Evolutionary conservation across 306 rosid genomes (phyloP).

Genomic region (Styphnolobium japonicum): DNA sequence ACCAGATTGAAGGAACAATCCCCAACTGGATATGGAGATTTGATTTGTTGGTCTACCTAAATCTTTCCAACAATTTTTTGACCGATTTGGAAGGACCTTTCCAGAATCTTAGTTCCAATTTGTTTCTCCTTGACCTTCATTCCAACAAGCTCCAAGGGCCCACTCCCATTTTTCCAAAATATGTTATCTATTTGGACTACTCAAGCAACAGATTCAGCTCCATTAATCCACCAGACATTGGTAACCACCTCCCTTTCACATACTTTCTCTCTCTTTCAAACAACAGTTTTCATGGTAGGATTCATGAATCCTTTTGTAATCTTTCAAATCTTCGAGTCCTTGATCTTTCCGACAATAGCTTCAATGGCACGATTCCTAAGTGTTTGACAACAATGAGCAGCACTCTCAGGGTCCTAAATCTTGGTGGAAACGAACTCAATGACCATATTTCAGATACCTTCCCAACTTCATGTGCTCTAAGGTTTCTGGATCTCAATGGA

Average conservation of each 20-base stretch:
- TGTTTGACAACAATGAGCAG: not conserved
- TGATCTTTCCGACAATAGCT: conserved; percentile 27
- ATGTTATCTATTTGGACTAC: not conserved
- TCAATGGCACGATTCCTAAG: conserved; percentile 8
- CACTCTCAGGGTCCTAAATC: not conserved
- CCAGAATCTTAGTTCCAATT: not conserved
- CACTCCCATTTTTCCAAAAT: not conserved
- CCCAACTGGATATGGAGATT: not conserved
- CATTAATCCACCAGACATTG: not conserved
- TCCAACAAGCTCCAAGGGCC: conserved; percentile 25
- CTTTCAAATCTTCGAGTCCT: conserved; percentile 8
- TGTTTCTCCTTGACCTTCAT: conserved; percentile 17
- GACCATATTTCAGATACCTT: not conserved
- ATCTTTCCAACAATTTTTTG: not conserved
- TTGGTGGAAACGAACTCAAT: not conserved
- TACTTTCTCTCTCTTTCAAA: not conserved
- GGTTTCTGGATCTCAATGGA: conserved; percentile 23
- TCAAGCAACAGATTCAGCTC: conserved; percentile 33
- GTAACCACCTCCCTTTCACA: not conserved
- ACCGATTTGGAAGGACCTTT: not conserved
- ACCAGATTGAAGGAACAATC: not conserved
- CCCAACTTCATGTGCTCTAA: not conserved
- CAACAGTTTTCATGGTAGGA: not conserved
- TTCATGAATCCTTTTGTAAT: conserved; percentile 24
- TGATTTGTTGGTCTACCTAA: not conserved